Conservation (phyloP, 345 rosid genomes). For the Murraya paniculata region DNA sequence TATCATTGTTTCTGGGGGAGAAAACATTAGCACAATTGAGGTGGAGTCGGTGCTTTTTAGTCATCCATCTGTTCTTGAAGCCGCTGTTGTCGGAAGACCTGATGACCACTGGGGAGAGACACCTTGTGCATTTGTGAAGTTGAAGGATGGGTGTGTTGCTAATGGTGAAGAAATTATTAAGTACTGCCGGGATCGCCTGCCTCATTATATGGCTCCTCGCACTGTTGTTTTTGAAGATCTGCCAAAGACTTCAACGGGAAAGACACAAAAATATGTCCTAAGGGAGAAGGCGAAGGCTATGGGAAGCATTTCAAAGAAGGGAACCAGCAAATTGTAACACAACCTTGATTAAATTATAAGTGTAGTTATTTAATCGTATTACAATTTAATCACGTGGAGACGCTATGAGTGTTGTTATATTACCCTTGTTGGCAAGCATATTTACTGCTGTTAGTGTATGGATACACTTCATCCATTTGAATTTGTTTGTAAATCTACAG, state of each 20-base stretch:
- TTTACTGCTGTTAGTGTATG: too few relatives aligned
- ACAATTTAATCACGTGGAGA: not conserved
- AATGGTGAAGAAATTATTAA: constrained; percentile 49
- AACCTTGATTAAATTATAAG: not conserved
- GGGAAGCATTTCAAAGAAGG: constrained; percentile 58
- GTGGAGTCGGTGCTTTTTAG: constrained; percentile 60
- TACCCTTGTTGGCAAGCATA: too few relatives aligned
- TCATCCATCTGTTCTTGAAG: constrained; percentile 70
- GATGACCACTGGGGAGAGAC: constrained; percentile 81
- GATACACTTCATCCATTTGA: not conserved
- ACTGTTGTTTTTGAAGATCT: constrained; percentile 64
- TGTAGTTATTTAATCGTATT: not conserved
- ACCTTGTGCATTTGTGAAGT: constrained; percentile 71
- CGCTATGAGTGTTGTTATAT: not conserved
- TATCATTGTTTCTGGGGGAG: constrained; percentile 75
- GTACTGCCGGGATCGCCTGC: constrained; percentile 49
- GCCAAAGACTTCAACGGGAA: constrained; percentile 76
- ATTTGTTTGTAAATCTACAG: not conserved
- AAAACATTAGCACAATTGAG: constrained; percentile 71
- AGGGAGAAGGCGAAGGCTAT: constrained; percentile 59
- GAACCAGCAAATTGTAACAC: constrained; percentile 52
- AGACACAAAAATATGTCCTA: constrained; percentile 60
- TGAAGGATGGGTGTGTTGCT: constrained; percentile 46
- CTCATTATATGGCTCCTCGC: constrained; percentile 67
- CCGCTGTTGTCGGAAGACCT: constrained; percentile 72